A percentile compares a stretch with the other conserved stretches of the same genome.
Conservation (phyloP, 2,329 filamentous ascomycete species). For the Bipolaris victoriae region DNA sequence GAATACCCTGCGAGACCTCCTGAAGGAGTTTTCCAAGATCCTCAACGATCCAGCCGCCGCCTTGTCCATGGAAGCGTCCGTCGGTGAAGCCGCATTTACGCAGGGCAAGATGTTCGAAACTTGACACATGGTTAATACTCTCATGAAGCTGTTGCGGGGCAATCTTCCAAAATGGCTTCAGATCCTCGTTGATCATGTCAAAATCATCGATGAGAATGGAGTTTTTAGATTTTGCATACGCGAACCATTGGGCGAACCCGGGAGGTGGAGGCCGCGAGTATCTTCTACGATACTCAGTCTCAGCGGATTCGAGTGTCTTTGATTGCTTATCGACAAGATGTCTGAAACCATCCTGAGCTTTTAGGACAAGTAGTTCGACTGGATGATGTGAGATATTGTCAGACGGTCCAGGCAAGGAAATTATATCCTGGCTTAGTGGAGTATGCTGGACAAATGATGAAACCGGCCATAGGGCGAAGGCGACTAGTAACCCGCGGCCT, state of each 20-base stretch:
- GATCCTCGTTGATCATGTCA: slow-evolving; percentile 50
- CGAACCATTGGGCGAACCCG: slow-evolving; percentile 57
- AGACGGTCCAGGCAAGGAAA: background rate
- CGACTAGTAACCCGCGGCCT: background rate
- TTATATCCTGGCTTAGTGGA: background rate
- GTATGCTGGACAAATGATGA: slow-evolving; percentile 1
- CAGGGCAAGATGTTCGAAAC: slow-evolving; percentile 8
- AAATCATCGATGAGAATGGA: slow-evolving; percentile 61
- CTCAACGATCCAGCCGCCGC: slow-evolving; percentile 10
- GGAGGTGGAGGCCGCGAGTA: slow-evolving; percentile 54
- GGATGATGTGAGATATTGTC: background rate
- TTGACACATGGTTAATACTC: slow-evolving; percentile 8
- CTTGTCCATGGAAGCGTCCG: slow-evolving; percentile 6
- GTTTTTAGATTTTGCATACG: slow-evolving; percentile 49
- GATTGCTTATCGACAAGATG: slow-evolving; percentile 49
- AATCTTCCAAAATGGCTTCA: slow-evolving; percentile 53
- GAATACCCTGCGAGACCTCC: slow-evolving; percentile 7
- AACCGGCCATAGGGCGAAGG: slow-evolving; percentile 2
- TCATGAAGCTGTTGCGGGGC: slow-evolving; percentile 1
- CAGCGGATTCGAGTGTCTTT: slow-evolving; percentile 26
- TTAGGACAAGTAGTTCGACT: background rate
- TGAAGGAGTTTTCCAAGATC: slow-evolving; percentile 3
- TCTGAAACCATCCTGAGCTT: slow-evolving; percentile 26
- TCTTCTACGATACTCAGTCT: slow-evolving; percentile 53
- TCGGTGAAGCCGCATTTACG: slow-evolving; percentile 13